Percentiles rank a stretch among this genome's conserved stretches.
Conservation (phyloP, 179 eudicot genomes). For the Kewa caespitosa region DNA sequence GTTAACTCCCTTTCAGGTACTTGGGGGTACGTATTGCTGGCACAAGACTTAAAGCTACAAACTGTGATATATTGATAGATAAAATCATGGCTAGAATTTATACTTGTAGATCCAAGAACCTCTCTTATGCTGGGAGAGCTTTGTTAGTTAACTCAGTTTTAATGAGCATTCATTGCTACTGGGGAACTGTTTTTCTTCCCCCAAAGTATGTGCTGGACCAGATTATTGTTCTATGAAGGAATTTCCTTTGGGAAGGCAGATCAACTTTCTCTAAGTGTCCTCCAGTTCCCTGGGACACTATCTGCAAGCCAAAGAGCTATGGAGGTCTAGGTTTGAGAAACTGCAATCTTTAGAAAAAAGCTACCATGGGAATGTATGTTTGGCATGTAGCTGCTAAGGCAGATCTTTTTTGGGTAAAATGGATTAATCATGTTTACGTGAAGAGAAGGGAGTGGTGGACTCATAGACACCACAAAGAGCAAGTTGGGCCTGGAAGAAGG, state of each 20-base stretch:
- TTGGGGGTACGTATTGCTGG: neutral
- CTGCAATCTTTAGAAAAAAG: neutral
- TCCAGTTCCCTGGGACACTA: neutral
- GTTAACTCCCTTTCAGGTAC: neutral
- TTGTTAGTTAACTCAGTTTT: neutral
- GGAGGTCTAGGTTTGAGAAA: neutral
- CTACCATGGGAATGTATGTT: neutral
- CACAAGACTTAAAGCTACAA: neutral
- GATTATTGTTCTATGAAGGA: neutral
- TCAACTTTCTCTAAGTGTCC: neutral
- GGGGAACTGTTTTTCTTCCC: neutral
- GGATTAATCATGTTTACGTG: neutral
- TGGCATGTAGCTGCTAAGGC: neutral
- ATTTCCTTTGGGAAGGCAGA: neutral
- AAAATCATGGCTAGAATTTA: neutral
- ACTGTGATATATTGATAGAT: neutral
- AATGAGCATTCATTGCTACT: neutral
- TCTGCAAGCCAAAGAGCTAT: neutral
- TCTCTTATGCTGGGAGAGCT: neutral
- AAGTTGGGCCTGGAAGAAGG: neutral
- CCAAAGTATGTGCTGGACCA: neutral
- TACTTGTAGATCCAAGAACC: neutral
- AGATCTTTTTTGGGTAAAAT: neutral
- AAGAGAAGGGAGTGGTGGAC: neutral
- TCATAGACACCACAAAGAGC: neutral